Conservation (phyloP, 2,329 filamentous ascomycete species). For the Colletotrichum magnum region DNA sequence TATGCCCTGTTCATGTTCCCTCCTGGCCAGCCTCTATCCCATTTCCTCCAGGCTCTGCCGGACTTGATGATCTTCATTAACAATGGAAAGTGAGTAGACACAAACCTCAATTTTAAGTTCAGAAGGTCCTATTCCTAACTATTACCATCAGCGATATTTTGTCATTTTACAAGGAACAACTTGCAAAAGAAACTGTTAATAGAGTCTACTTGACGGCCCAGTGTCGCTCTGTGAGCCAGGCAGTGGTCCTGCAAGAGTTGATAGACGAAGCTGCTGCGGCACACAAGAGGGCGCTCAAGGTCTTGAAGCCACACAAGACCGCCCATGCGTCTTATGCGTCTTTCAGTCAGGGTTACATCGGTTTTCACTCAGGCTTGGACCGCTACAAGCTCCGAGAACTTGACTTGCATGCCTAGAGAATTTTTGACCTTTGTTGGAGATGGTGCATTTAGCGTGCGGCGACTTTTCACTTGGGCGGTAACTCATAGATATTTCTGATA, state of each 20-base stretch:
- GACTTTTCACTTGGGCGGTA: background rate
- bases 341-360: slow-evolving; percentile 3
- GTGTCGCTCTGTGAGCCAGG: slow-evolving; percentile 1
- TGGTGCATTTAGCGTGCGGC: too few species aligned
- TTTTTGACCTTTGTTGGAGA: too few species aligned
- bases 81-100: background rate
- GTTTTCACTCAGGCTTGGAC: background rate
- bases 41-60: background rate
- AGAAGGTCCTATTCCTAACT: background rate
- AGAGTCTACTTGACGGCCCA: background rate
- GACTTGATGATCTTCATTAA: slow-evolving; percentile 1
- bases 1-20: slow-evolving; percentile 1
- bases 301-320: background rate
- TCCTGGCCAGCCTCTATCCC: background rate
- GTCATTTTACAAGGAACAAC: background rate
- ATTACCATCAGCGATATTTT: background rate
- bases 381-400: background rate
- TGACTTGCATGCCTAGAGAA: background rate
- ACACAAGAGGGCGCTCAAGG: background rate
- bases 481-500: too few species aligned
- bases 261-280: background rate
- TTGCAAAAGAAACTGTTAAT: background rate
- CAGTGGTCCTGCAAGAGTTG: background rate
- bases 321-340: background rate
- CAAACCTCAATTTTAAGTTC: too few species aligned